Conservation (phyloP, 1,284 basidiomycete genomes). For the Malassezia vespertilionis region DNA sequence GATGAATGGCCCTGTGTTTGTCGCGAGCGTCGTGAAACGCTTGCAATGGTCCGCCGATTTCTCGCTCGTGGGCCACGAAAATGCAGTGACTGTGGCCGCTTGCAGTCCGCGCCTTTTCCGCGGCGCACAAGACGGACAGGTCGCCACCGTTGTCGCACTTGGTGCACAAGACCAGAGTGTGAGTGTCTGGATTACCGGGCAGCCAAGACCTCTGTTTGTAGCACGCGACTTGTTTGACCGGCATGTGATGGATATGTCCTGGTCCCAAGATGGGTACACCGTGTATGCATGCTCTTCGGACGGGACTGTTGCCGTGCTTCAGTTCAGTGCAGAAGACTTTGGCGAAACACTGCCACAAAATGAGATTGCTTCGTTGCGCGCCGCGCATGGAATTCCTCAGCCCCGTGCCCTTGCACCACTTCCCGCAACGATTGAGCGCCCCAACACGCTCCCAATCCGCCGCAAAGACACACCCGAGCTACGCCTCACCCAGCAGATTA, state of each 20-base stretch:
- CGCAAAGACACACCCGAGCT: constrained; percentile 28
- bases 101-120: constrained; percentile 39
- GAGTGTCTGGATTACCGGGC: constrained; percentile 44
- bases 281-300: constrained; percentile 92
- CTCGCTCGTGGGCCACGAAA: constrained; percentile 89
- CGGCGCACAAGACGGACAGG: constrained; percentile 20
- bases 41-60: constrained; percentile 51
- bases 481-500: constrained; percentile 45
- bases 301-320: constrained; percentile 77
- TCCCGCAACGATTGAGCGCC: constrained; percentile 17
- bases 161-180: constrained; percentile 29
- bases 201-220: constrained; percentile 84
- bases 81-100: constrained; percentile 73
- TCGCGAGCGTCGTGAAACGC: constrained; percentile 83
- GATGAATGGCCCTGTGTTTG: constrained; percentile 94
- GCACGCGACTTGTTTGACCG: constrained; percentile 86
- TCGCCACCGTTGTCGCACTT: constrained; percentile 31
- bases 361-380: constrained; percentile 47
- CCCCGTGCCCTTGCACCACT: neutral
- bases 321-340: constrained; percentile 67
- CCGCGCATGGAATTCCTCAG: constrained; percentile 20
- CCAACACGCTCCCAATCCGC: constrained; percentile 35
- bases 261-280: constrained; percentile 70
- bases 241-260: constrained; percentile 87
- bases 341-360: constrained; percentile 67